These are phyloP conservation scores for Plantago coronopus DNA, from an alignment of 305 asterid species.

Conservation along the genomic window DNA sequence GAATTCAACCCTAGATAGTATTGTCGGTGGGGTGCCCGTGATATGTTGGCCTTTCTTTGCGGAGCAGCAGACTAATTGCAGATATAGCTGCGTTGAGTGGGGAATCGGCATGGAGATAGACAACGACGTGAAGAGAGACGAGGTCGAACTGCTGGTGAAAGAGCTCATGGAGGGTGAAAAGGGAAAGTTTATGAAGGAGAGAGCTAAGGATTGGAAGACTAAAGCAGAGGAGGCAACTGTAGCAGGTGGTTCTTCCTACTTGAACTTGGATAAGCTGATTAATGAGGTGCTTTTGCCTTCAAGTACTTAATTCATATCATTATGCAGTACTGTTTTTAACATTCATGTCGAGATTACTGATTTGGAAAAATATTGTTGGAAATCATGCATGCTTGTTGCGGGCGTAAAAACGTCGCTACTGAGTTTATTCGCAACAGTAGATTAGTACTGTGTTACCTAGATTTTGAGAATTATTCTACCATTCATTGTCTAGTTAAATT, in stretches of 20 bases:
- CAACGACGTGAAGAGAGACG: conserved; percentile 39
- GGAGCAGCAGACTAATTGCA: conserved; percentile 42
- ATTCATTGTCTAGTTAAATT: no score
- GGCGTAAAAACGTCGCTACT: no score
- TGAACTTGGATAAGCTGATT: conserved; percentile 28
- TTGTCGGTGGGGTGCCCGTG: conserved; percentile 34
- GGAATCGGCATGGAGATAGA: conserved; percentile 44
- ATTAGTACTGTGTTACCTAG: no score
- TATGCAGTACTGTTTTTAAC: background rate
- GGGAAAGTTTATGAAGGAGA: conserved; percentile 37
- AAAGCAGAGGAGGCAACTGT: conserved; percentile 33
- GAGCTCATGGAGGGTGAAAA: conserved; percentile 39
- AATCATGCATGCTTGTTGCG: no score
- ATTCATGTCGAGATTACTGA: no score
- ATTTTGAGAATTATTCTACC: no score
- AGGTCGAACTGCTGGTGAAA: conserved; percentile 35
- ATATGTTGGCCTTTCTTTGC: conserved; percentile 45
- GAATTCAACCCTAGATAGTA: conserved; percentile 36
- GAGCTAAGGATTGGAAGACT: conserved; percentile 36
- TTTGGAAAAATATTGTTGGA: no score
- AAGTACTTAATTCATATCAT: background rate
- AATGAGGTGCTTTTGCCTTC: conserved; percentile 17
- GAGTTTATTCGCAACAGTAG: no score
- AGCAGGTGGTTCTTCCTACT: conserved; percentile 30
- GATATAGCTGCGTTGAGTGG: conserved; percentile 38